Base-by-base conservation (phyloP, 805 yeast species). In the Metschnikowia baotianmanensis region DNA sequence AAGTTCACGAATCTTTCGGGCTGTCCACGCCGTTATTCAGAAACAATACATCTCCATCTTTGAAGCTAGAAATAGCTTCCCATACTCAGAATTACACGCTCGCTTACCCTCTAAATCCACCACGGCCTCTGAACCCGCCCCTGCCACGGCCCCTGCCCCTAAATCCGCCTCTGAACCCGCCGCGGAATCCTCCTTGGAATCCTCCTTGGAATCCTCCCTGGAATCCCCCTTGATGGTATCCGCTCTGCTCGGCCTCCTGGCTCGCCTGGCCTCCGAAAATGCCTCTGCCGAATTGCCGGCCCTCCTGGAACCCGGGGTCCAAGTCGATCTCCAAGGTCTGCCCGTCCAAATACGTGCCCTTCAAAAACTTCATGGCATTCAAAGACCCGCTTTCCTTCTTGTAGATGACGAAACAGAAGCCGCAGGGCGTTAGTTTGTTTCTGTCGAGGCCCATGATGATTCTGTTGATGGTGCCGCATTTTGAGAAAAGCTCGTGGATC, bases 371-470 rank as follows among this genome's bases (percentile, higher is more conserved):
- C 58, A 91, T 78, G 2, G 96, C 86, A 49, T 84, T 80, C 38
- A 89, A 68, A 2, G 96, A 88, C 36, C 86, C 89, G 36, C 73
- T 72, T 31, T 82, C 81, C 21, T 69, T 61, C 39, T 74, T 76
- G 60, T 82, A 93, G 33, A 88, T 83, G 28, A 93, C 89, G 59
- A 93, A 93, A 59, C 97, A 90, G 62, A 93, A 91, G 13, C 99
- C 98, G 59, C 98, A 90, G 2, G 99, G 99, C 1, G 96, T 90
- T 55, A 83, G 80, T 51, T 86, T 84, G 59, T 83, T 82, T 50
- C 96, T 75, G 61, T 93, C 97, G 26, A 93, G 74, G 0, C 99
- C 99, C 98, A 93, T 93, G 37, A 91, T 81, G 30, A 90, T 86
- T 55, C 83, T 74, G 50, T 78, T 78, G 28, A 91, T 81, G 12